Evolutionary conservation across 352 stramenopile species (phyloP).

Genomic region (Aphanomyces invadans): DNA sequence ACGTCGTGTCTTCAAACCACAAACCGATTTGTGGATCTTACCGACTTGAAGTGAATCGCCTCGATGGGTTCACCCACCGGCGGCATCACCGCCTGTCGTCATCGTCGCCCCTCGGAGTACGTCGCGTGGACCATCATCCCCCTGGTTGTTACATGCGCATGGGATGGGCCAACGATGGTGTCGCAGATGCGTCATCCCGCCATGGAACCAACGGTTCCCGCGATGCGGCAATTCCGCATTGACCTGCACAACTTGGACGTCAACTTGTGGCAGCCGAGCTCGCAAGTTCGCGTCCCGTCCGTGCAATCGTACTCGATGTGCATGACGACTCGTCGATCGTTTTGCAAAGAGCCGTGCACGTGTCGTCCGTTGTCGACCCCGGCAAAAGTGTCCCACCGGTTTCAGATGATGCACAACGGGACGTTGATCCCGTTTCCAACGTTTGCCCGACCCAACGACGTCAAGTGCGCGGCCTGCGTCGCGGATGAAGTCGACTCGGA

Average conservation of each 20-base stretch:
- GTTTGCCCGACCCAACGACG: background rate
- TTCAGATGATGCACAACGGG: background rate
- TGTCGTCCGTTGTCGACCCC: background rate
- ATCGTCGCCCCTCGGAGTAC: too few relatives aligned
- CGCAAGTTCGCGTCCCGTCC: background rate
- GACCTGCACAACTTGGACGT: constrained; percentile 67
- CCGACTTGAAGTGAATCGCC: constrained; percentile 65
- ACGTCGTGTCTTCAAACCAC: constrained; percentile 53
- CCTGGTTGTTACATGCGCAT: too few relatives aligned
- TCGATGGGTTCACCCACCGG: constrained; percentile 28
- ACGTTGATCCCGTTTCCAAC: background rate
- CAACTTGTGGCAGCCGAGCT: constrained; percentile 49
- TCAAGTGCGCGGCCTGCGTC: background rate
- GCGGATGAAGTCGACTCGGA: constrained; percentile 32
- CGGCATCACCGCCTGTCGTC: too few relatives aligned
- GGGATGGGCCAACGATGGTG: background rate
- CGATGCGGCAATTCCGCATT: constrained; percentile 61
- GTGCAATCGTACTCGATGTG: constrained; percentile 6
- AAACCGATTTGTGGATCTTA: constrained; percentile 68
- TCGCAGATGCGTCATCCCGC: background rate
- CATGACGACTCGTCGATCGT: background rate
- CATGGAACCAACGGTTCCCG: background rate
- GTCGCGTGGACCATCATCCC: background rate
- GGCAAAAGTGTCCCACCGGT: background rate
- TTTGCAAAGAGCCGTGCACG: background rate